phyloP scores from a whole-genome alignment of 2,329 filamentous ascomycete genomes.

The Pseudomassariella vexata region DNA sequence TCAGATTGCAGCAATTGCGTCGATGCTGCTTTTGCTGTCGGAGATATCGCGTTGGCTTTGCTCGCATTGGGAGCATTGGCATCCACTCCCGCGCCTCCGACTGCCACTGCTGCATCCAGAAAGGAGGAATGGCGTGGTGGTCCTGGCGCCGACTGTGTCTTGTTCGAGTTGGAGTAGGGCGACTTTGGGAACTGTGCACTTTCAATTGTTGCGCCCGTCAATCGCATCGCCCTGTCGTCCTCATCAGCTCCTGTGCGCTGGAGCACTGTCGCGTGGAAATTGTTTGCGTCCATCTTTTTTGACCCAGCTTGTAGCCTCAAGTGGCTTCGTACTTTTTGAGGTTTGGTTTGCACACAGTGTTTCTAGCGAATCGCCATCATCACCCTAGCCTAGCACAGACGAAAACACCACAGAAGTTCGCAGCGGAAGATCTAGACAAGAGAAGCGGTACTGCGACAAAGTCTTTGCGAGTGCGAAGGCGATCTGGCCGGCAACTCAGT shows the following conservation, averaged over 20 bases:
- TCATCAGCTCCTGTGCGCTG: slow-evolving; percentile 12
- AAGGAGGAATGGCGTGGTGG: slow-evolving; percentile 6
- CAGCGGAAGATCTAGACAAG: too few relatives aligned
- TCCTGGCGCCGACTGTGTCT: slow-evolving; percentile 7
- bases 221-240: slow-evolving; percentile 6
- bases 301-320: slow-evolving; percentile 4
- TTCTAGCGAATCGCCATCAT: slow-evolving; percentile 3
- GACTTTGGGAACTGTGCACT: slow-evolving; percentile 2
- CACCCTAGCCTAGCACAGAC: not conserved
- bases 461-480: too few relatives aligned
- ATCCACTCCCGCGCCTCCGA: not conserved
- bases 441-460: too few relatives aligned
- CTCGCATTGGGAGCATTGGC: slow-evolving; percentile 4
- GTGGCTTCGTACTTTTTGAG: slow-evolving; percentile 1
- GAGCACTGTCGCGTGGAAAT: slow-evolving; percentile 22
- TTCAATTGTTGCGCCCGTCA: slow-evolving; percentile 4
- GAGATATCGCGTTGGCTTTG: slow-evolving; percentile 18
- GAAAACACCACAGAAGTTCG: too few relatives aligned
- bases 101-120: slow-evolving; percentile 4
- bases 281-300: slow-evolving; percentile 10
- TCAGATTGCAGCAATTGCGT: slow-evolving; percentile 17
- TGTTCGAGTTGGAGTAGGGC: not conserved
- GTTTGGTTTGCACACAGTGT: slow-evolving; percentile 3
- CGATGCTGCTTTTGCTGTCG: slow-evolving; percentile 21
- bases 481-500: too few relatives aligned